These are phyloP conservation scores for Chrysanthemum lavandulifolium DNA, from an alignment of 129 eudicot species.

Conservation along the genomic window DNA sequence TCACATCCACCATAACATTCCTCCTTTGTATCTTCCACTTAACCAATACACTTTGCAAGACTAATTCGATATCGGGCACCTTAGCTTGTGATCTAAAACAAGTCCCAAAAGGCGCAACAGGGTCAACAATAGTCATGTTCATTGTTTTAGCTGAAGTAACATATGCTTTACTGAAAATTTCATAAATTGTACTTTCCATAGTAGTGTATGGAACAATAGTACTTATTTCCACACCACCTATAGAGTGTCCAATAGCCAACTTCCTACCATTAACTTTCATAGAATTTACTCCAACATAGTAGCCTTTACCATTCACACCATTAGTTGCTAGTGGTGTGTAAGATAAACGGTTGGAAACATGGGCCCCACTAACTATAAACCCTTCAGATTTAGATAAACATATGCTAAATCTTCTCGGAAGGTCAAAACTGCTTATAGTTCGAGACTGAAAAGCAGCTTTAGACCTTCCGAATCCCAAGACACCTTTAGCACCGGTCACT, in stretches of 20 bases:
- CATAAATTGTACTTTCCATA: slow-evolving; percentile 44
- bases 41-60: slow-evolving; percentile 76
- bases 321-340: slow-evolving; percentile 56
- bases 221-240: slow-evolving; percentile 46
- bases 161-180: slow-evolving; percentile 36
- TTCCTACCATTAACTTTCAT: slow-evolving; percentile 50
- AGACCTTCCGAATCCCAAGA: slow-evolving; percentile 64
- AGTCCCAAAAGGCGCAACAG: slow-evolving; percentile 54
- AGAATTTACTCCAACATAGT: slow-evolving; percentile 45
- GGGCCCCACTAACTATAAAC: slow-evolving; percentile 39
- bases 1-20: slow-evolving; percentile 64
- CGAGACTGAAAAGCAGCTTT: slow-evolving; percentile 58
- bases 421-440: slow-evolving; percentile 33
- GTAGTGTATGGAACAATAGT: slow-evolving; percentile 59
- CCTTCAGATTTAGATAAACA: slow-evolving; percentile 64
- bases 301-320: slow-evolving; percentile 28
- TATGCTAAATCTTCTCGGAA: slow-evolving; percentile 53
- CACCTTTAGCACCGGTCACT: slow-evolving; percentile 50
- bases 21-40: slow-evolving; percentile 63
- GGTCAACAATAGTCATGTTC: slow-evolving; percentile 49
- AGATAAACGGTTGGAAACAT: slow-evolving; percentile 12
- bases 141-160: slow-evolving; percentile 31
- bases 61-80: slow-evolving; percentile 64
- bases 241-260: slow-evolving; percentile 17
- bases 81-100: slow-evolving; percentile 44